These are phyloP conservation scores for Ilyonectria mors-panacis DNA, from an alignment of 2,329 filamentous ascomycete species.

Conservation along the genomic window DNA sequence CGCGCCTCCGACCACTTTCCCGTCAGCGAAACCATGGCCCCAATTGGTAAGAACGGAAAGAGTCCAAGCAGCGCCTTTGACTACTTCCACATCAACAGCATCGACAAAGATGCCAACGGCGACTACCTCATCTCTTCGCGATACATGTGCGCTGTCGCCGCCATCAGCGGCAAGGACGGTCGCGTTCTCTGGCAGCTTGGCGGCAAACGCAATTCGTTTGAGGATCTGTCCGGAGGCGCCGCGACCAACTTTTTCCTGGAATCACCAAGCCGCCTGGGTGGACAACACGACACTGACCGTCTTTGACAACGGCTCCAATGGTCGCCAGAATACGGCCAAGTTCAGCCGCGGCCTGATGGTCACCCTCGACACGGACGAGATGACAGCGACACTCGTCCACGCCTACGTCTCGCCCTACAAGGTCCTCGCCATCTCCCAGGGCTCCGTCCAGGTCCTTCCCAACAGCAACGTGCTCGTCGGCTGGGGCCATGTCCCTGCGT, in stretches of 20 bases:
- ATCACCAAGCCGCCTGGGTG: constrained; percentile 65
- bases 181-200: constrained; percentile 68
- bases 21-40: constrained; percentile 32
- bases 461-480: constrained; percentile 69
- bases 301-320: constrained; percentile 54
- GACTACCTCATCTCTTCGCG: constrained; percentile 70
- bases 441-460: constrained; percentile 67
- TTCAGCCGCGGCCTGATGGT: constrained; percentile 46
- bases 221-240: constrained; percentile 52
- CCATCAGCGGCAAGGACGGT: constrained; percentile 63
- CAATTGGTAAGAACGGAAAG: constrained; percentile 40
- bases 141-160: constrained; percentile 62
- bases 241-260: constrained; percentile 62
- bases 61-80: constrained; percentile 60
- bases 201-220: constrained; percentile 60
- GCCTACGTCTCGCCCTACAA: constrained; percentile 64
- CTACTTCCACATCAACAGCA: constrained; percentile 71
- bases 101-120: constrained; percentile 65
- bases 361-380: constrained; percentile 39
- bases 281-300: constrained; percentile 66
- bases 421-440: constrained; percentile 53
- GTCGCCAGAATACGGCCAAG: constrained; percentile 31
- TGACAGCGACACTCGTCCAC: constrained; percentile 55
- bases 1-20: constrained; percentile 50
- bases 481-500: constrained; percentile 67